Percentiles rank a stretch among this genome's conserved stretches.
Conservation (phyloP, 2,329 filamentous ascomycete genomes). For the Phyllosticta citribraziliensis region DNA sequence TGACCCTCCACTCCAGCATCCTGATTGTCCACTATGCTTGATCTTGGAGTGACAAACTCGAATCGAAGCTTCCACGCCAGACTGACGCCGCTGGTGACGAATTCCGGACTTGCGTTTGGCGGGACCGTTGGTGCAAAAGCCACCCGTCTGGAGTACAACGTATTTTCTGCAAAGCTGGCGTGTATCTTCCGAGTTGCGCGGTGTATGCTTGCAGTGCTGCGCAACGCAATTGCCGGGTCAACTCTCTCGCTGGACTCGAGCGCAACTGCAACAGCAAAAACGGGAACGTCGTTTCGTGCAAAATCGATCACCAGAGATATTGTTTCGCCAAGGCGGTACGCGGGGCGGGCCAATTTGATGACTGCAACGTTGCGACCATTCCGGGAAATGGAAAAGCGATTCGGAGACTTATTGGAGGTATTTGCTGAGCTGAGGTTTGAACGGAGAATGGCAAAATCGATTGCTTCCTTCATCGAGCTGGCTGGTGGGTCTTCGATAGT, state of each 20-base stretch:
- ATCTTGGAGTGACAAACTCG: slow-evolving; percentile 77
- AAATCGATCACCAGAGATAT: slow-evolving; percentile 82
- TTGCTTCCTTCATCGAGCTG: slow-evolving; percentile 67
- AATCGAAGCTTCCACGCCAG: slow-evolving; percentile 83
- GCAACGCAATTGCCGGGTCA: slow-evolving; percentile 67
- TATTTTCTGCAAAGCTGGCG: slow-evolving; percentile 63
- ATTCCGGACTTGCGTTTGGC: slow-evolving; percentile 73
- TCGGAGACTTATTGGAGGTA: slow-evolving; percentile 50
- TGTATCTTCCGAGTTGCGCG: slow-evolving; percentile 78
- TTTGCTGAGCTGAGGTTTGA: slow-evolving; percentile 41
- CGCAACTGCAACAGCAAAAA: slow-evolving; percentile 74
- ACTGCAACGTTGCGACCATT: slow-evolving; percentile 88
- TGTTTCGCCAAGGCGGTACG: slow-evolving; percentile 81
- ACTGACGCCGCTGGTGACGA: slow-evolving; percentile 79
- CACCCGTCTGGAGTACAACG: slow-evolving; percentile 68
- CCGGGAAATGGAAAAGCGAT: slow-evolving; percentile 88
- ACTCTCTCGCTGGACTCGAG: slow-evolving; percentile 83
- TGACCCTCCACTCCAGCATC: slow-evolving; percentile 21
- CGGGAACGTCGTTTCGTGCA: slow-evolving; percentile 58
- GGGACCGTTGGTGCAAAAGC: slow-evolving; percentile 80
- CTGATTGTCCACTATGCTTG: slow-evolving; percentile 6
- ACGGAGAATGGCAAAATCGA: slow-evolving; percentile 81
- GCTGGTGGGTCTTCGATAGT: slow-evolving; percentile 41
- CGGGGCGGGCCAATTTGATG: slow-evolving; percentile 76
- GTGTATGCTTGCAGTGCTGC: slow-evolving; percentile 76